These are phyloP conservation scores for Funneliformis geosporum DNA, from an alignment of 192 early-diverging fungal species.

Conservation along the genomic window DNA sequence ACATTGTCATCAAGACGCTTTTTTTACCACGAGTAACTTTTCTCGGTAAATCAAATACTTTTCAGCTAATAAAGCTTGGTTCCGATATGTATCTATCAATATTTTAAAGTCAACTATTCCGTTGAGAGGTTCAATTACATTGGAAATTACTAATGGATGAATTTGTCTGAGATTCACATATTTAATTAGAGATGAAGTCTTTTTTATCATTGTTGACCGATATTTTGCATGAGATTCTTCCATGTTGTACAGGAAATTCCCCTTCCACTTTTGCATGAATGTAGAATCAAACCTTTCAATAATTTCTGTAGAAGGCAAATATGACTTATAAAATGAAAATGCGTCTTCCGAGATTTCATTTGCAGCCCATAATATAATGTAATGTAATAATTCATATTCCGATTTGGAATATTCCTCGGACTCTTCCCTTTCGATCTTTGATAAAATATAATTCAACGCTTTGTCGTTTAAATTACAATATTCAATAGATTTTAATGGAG, in stretches of 20 bases:
- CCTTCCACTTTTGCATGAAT: not conserved
- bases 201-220: not conserved
- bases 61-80: not conserved
- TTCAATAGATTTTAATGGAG: not conserved
- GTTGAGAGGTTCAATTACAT: not conserved
- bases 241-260: not conserved
- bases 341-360: not conserved
- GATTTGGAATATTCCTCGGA: not conserved
- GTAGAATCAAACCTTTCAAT: not conserved
- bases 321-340: not conserved
- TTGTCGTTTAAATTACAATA: not conserved
- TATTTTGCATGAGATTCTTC: not conserved
- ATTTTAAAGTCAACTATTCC: not conserved
- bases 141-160: not conserved
- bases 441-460: not conserved
- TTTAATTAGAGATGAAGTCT: not conserved
- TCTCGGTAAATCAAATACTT: not conserved
- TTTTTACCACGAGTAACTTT: too few species aligned
- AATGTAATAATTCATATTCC: slow-evolving; percentile 7
- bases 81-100: not conserved
- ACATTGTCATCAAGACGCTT: not conserved
- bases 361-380: slow-evolving; percentile 9
- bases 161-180: not conserved
- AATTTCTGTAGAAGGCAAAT: not conserved
- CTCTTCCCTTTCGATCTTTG: not conserved